Conservation (phyloP, 441 rosid species). For the Geranium incanum region DNA sequence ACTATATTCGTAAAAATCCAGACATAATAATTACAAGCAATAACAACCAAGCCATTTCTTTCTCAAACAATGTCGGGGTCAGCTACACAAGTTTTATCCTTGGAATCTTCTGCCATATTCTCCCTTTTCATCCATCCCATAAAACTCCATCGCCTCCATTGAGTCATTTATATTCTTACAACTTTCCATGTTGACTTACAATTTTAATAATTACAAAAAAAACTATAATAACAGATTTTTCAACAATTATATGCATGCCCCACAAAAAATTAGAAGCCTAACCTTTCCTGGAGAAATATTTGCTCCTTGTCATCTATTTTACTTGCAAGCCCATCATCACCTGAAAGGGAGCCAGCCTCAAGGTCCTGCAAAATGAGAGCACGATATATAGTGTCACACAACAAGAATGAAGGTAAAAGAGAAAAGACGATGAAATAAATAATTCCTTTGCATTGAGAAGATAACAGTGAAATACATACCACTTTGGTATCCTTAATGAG, state of each 20-base stretch:
- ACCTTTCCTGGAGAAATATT: slow-evolving; percentile 52
- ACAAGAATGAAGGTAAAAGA: background rate
- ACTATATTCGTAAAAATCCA: background rate
- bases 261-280: slow-evolving; percentile 15
- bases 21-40: background rate
- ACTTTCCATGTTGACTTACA: background rate
- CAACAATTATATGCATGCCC: background rate
- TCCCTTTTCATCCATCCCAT: background rate
- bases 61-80: background rate
- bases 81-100: background rate
- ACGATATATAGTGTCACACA: background rate
- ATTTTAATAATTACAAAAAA: too few relatives aligned
- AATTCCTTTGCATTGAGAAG: background rate
- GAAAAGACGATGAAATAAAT: background rate
- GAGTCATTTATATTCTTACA: background rate
- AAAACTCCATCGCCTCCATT: background rate
- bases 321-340: slow-evolving; percentile 22
- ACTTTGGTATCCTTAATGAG: slow-evolving; percentile 23
- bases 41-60: too few relatives aligned
- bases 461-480: slow-evolving; percentile 24
- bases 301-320: slow-evolving; percentile 33
- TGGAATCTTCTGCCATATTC: background rate
- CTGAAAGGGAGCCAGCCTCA: slow-evolving; percentile 27
- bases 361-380: slow-evolving; percentile 30
- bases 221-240: background rate